Evolutionary conservation across 2,329 filamentous ascomycete species (phyloP).

Genomic region (Aplosporella prunicola): DNA sequence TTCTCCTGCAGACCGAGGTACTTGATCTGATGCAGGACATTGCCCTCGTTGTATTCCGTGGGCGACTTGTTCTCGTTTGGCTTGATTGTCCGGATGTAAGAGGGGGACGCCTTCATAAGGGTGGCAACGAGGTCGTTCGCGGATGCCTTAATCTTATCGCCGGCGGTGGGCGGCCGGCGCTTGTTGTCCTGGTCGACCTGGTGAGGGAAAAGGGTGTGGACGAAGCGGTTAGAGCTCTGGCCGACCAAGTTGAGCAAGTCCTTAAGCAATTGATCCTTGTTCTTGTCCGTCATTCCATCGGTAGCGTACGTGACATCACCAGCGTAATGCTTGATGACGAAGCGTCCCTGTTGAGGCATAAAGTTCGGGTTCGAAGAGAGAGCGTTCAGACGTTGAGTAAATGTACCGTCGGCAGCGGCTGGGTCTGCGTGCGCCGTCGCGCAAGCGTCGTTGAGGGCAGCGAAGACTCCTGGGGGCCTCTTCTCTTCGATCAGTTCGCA

Average conservation of each 20-base stretch:
- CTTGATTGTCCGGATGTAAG: conserved; percentile 98
- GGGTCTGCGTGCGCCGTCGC: conserved; percentile 97
- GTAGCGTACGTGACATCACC: conserved; percentile 93
- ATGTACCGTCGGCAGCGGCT: conserved; percentile 86
- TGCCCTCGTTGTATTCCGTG: conserved; percentile 80
- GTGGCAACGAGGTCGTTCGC: conserved; percentile 93
- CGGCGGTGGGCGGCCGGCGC: conserved; percentile 84
- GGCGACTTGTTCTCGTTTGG: conserved; percentile 98
- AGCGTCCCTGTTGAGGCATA: conserved; percentile 83
- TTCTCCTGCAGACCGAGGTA: conserved; percentile 99
- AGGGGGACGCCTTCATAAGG: conserved; percentile 93
- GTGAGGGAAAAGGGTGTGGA: conserved; percentile 82
- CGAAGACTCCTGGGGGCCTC: conserved; percentile 84
- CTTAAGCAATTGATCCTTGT: conserved; percentile 95
- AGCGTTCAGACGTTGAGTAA: conserved; percentile 85
- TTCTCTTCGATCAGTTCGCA: conserved; percentile 93
- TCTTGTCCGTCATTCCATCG: conserved; percentile 97
- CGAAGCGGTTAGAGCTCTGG: conserved; percentile 72
- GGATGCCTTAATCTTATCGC: conserved; percentile 90
- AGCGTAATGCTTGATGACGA: conserved; percentile 98
- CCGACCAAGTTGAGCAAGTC: conserved; percentile 82
- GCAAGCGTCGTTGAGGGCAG: conserved; percentile 92
- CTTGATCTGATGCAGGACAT: conserved; percentile 96
- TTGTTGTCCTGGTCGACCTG: conserved; percentile 94
- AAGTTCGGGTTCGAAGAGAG: conserved; percentile 83